Evolutionary conservation across 2,329 filamentous ascomycete species (phyloP).

Genomic region (Talaromyces rugulosus): DNA sequence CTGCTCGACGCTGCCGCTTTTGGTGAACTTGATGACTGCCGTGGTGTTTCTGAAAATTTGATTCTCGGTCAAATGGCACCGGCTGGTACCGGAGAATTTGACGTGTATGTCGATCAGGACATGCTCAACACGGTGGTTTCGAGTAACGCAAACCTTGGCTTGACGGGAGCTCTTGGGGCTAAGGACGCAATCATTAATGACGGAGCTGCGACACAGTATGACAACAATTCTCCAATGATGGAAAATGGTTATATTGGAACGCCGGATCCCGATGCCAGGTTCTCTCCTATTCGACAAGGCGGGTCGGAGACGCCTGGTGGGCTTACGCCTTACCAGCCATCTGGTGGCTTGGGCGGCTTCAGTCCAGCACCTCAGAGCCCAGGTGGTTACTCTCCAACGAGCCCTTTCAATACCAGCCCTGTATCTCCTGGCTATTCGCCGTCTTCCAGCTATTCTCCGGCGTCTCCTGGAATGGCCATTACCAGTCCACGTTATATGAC

Average conservation of each 20-base stretch:
- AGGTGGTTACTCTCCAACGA: slow-evolving; percentile 60
- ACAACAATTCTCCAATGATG: slow-evolving; percentile 62
- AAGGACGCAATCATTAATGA: slow-evolving; percentile 69
- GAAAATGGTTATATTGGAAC: slow-evolving; percentile 61
- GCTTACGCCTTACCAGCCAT: slow-evolving; percentile 63
- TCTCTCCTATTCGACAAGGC: slow-evolving; percentile 71
- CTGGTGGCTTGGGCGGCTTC: slow-evolving; percentile 60
- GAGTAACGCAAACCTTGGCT: slow-evolving; percentile 67
- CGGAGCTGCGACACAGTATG: slow-evolving; percentile 91
- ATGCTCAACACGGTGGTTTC: slow-evolving; percentile 95
- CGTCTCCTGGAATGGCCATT: slow-evolving; percentile 62
- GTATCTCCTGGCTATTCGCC: slow-evolving; percentile 66
- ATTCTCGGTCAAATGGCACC: slow-evolving; percentile 97
- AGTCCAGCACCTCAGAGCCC: slow-evolving; percentile 68
- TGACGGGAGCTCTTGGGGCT: slow-evolving; percentile 69
- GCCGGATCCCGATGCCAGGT: slow-evolving; percentile 56
- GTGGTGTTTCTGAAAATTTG: slow-evolving; percentile 96
- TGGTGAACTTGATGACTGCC: slow-evolving; percentile 94
- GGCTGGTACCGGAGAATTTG: slow-evolving; percentile 94
- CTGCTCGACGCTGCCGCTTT: slow-evolving; percentile 90
- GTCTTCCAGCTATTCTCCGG: slow-evolving; percentile 65
- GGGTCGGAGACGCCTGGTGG: slow-evolving; percentile 57
- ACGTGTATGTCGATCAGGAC: slow-evolving; percentile 86
- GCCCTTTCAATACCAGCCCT: slow-evolving; percentile 70
- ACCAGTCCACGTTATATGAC: slow-evolving; percentile 55